These are phyloP conservation scores for Penicillium subrubescens DNA, from an alignment of 495 filamentous ascomycete genomes.

Conservation along the genomic window DNA sequence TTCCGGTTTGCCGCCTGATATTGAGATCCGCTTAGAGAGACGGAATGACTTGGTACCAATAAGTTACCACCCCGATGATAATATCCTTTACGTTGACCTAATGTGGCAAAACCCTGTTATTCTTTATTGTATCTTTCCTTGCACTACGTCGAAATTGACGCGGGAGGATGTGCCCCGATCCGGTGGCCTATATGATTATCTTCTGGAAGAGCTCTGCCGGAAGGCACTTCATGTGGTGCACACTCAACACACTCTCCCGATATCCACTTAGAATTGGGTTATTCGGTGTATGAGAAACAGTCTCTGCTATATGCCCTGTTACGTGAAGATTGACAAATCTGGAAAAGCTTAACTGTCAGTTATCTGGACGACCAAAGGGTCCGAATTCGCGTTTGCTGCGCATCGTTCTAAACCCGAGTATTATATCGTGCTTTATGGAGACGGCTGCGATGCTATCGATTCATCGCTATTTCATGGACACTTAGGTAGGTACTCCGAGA, in stretches of 20 bases:
- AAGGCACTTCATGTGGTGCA: not conserved
- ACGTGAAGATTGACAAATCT: not conserved
- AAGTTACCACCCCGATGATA: not conserved
- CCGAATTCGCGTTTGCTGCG: too few species aligned
- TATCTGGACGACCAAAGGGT: too few species aligned
- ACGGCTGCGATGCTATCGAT: too few species aligned
- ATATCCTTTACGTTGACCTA: not conserved
- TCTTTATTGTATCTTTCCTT: not conserved
- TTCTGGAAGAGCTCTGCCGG: too few species aligned
- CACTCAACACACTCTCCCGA: not conserved
- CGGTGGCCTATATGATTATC: not conserved
- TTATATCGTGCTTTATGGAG: too few species aligned
- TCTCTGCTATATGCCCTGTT: constrained; percentile 1
- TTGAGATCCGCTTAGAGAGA: constrained; percentile 2
- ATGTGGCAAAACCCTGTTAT: not conserved
- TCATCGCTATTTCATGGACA: too few species aligned
- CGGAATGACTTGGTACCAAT: too few species aligned
- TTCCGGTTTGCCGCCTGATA: not conserved
- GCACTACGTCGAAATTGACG: not conserved
- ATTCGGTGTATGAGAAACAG: constrained; percentile 1
- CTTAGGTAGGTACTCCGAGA: too few species aligned
- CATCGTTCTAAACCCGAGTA: too few species aligned
- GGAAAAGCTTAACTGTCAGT: too few species aligned
- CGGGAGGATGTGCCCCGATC: not conserved
- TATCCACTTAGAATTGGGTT: constrained; percentile 2